phyloP scores from a whole-genome alignment of 2,329 filamentous ascomycete species.

The Neofusicoccum kwambonambiense region DNA sequence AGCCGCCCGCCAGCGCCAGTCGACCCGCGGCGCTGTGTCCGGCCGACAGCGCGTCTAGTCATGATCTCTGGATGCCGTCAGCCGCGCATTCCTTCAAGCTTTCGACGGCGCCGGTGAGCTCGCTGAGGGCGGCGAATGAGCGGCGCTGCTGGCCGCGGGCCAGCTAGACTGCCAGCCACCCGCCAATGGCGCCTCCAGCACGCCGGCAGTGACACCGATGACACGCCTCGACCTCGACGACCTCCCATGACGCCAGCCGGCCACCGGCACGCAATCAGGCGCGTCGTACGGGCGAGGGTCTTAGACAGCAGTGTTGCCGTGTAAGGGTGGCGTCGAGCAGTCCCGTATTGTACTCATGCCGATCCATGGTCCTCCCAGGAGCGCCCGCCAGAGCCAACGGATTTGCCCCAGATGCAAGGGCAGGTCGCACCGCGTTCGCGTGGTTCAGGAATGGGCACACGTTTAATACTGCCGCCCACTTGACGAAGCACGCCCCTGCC shows the following conservation, averaged over 20 bases:
- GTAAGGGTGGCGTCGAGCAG: slow-evolving; percentile 8
- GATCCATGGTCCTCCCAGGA: not conserved
- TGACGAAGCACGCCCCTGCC: slow-evolving; percentile 11
- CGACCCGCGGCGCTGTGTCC: not conserved
- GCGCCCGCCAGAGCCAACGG: slow-evolving; percentile 12
- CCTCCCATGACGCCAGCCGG: slow-evolving; percentile 13
- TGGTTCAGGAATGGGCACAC: slow-evolving; percentile 17
- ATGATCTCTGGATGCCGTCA: slow-evolving; percentile 9
- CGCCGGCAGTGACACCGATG: slow-evolving; percentile 11
- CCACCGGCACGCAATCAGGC: slow-evolving; percentile 15
- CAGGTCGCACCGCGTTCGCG: slow-evolving; percentile 18
- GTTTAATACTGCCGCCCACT: slow-evolving; percentile 14
- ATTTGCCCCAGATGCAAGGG: slow-evolving; percentile 18
- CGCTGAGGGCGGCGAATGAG: slow-evolving; percentile 10
- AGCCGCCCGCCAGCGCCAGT: not conserved
- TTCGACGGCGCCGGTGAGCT: not conserved
- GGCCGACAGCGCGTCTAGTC: not conserved
- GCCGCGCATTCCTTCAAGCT: slow-evolving; percentile 15
- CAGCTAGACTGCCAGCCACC: slow-evolving; percentile 14
- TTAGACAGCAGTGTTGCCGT: slow-evolving; percentile 11
- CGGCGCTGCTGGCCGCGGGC: slow-evolving; percentile 4
- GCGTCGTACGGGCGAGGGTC: slow-evolving; percentile 15
- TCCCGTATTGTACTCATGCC: slow-evolving; percentile 13
- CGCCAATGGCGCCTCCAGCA: slow-evolving; percentile 8
- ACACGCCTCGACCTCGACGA: slow-evolving; percentile 12